These are phyloP conservation scores for Plasmodium cynomolgi DNA, from an alignment of 169 alveolate genomes.

Conservation along the genomic window DNA sequence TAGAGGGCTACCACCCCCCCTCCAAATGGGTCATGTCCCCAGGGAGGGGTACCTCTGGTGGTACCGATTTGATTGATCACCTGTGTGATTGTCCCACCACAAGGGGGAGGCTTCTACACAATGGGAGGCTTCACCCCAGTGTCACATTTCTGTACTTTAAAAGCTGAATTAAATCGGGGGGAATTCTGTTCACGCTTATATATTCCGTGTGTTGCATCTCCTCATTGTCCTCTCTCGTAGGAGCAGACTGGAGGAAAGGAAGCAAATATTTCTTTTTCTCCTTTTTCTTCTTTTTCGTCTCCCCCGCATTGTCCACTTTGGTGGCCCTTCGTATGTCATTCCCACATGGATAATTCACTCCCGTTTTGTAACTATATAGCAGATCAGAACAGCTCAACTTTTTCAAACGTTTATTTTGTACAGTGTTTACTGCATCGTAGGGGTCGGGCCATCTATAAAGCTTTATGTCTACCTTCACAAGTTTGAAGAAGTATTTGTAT, in stretches of 20 bases:
- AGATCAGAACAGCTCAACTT: neutral
- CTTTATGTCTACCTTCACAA: slow-evolving; percentile 22
- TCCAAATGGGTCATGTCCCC: no score
- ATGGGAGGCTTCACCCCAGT: neutral
- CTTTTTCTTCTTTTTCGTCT: neutral
- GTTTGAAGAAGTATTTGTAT: slow-evolving; percentile 22
- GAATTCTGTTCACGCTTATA: slow-evolving; percentile 16
- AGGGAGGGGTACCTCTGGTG: no score
- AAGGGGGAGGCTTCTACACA: neutral
- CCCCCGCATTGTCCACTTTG: neutral
- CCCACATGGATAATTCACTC: neutral
- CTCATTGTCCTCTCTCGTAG: neutral
- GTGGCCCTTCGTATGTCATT: slow-evolving; percentile 16
- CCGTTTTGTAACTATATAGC: neutral
- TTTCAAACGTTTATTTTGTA: neutral
- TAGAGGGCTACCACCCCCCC: no score
- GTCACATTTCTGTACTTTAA: slow-evolving; percentile 28
- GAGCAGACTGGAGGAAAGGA: neutral
- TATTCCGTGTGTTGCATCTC: neutral
- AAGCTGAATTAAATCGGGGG: slow-evolving; percentile 36
- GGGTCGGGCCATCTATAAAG: neutral
- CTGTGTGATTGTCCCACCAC: no score
- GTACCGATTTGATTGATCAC: no score
- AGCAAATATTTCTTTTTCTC: neutral
- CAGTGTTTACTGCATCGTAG: neutral